Percentiles rank a stretch among this genome's conserved stretches.
phyloP scores from a whole-genome alignment of 1,139 yeast genomes.

The Yamadazyma atlantica region DNA sequence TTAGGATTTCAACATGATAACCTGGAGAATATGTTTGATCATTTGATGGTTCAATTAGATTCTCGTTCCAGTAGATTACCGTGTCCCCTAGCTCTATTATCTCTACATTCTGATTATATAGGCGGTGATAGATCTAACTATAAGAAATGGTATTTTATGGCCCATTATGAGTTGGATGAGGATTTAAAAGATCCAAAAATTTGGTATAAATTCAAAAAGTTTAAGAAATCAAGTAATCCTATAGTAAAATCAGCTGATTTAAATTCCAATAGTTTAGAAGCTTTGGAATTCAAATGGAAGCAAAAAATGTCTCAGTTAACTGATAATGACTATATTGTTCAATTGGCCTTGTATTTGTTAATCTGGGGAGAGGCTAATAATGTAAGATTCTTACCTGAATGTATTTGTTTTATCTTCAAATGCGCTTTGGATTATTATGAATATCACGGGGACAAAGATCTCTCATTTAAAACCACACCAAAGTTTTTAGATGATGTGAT shows the following conservation, averaged over 20 bases:
- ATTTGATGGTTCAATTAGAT: slow-evolving; percentile 39
- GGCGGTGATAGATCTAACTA: slow-evolving; percentile 43
- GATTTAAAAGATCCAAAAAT: slow-evolving; percentile 12
- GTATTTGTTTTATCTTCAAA: slow-evolving; percentile 39
- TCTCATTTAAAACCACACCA: slow-evolving; percentile 6
- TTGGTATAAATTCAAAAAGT: slow-evolving; percentile 14
- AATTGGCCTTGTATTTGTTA: slow-evolving; percentile 34
- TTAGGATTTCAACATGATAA: slow-evolving; percentile 41
- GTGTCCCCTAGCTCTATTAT: slow-evolving; percentile 32
- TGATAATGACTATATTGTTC: slow-evolving; percentile 24
- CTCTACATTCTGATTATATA: slow-evolving; percentile 42
- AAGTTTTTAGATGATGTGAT: slow-evolving; percentile 38
- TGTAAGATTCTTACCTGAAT: slow-evolving; percentile 43
- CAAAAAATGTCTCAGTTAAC: slow-evolving; percentile 19
- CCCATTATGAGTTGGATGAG: slow-evolving; percentile 25
- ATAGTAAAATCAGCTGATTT: slow-evolving; percentile 5
- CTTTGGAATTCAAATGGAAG: slow-evolving; percentile 24
- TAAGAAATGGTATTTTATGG: slow-evolving; percentile 43
- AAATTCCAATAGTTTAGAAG: slow-evolving; percentile 17
- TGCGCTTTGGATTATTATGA: slow-evolving; percentile 26
- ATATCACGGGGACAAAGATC: neutral
- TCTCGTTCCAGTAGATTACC: slow-evolving; percentile 41
- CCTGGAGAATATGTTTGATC: slow-evolving; percentile 36
- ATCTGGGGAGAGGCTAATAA: slow-evolving; percentile 49
- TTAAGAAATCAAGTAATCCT: neutral